Conservation (phyloP, 2,329 filamentous ascomycete genomes). For the Nemania sp. region DNA sequence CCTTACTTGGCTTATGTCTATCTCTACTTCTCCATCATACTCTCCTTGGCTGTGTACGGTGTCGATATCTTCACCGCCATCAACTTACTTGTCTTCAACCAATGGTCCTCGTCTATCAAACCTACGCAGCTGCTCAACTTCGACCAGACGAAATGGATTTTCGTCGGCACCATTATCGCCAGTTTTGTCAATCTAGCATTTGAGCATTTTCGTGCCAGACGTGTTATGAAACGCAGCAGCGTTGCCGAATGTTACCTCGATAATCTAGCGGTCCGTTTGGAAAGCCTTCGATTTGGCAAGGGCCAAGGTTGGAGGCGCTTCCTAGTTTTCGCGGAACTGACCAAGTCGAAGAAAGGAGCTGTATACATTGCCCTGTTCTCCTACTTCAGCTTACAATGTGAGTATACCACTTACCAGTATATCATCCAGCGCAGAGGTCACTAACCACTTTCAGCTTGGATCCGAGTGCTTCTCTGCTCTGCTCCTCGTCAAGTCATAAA, state of each 20-base stretch:
- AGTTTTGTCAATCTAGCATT: conserved; percentile 83
- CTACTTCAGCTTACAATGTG: conserved; percentile 76
- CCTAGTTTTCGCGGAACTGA: conserved; percentile 88
- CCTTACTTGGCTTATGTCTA: conserved; percentile 81
- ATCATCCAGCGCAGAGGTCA: not conserved
- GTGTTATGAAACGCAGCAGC: conserved; percentile 81
- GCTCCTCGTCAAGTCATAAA: conserved; percentile 93
- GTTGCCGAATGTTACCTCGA: conserved; percentile 93
- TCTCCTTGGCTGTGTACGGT: conserved; percentile 82
- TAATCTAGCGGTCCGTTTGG: conserved; percentile 79
- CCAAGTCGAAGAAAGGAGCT: conserved; percentile 86
- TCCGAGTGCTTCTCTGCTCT: conserved; percentile 87
- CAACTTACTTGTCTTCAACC: conserved; percentile 85
- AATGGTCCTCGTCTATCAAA: conserved; percentile 83
- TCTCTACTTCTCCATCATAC: conserved; percentile 77
- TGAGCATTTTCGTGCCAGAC: conserved; percentile 78
- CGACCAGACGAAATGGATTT: conserved; percentile 89
- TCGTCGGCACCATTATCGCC: conserved; percentile 86
- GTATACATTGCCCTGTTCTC: conserved; percentile 91
- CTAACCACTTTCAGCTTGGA: conserved; percentile 65
- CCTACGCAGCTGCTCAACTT: conserved; percentile 72
- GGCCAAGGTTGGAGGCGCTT: conserved; percentile 87
- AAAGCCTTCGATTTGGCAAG: conserved; percentile 75
- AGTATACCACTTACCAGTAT: conserved; percentile 34
- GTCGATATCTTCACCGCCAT: conserved; percentile 93